phyloP scores from a whole-genome alignment of 306 rosid genomes.

The Corylus americana region DNA sequence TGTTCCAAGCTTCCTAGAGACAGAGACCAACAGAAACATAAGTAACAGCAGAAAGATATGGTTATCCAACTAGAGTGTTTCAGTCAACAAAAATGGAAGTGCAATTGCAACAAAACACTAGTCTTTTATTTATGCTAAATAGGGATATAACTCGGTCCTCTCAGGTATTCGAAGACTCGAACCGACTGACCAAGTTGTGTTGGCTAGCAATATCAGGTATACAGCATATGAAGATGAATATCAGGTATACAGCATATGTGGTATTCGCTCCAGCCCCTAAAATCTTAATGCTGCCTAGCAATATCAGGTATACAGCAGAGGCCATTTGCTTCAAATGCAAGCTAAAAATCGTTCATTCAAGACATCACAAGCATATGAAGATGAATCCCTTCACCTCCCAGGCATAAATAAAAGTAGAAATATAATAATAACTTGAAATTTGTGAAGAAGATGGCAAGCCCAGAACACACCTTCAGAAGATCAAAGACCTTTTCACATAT shows the following conservation, averaged over 20 bases:
- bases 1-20: conserved; percentile 94
- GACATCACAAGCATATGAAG: background rate
- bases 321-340: background rate
- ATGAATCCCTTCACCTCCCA: background rate
- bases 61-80: background rate
- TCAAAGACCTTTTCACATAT: conserved; percentile 92
- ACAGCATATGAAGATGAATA: too few species aligned
- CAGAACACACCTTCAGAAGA: conserved; percentile 76
- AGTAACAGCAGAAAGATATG: background rate
- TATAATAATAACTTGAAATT: background rate
- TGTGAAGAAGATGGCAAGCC: conserved; percentile 10
- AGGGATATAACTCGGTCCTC: background rate
- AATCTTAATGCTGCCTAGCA: background rate
- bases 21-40: background rate
- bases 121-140: background rate
- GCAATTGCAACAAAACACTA: background rate
- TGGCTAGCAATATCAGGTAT: too few species aligned
- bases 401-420: background rate
- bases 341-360: background rate
- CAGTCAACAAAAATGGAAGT: background rate
- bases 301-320: background rate
- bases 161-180: background rate
- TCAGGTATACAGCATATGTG: too few species aligned
- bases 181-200: too few species aligned
- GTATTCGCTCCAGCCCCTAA: background rate